Base-by-base conservation (phyloP, 2,329 filamentous ascomycete species). In the Coniochaeta prunicola region DNA sequence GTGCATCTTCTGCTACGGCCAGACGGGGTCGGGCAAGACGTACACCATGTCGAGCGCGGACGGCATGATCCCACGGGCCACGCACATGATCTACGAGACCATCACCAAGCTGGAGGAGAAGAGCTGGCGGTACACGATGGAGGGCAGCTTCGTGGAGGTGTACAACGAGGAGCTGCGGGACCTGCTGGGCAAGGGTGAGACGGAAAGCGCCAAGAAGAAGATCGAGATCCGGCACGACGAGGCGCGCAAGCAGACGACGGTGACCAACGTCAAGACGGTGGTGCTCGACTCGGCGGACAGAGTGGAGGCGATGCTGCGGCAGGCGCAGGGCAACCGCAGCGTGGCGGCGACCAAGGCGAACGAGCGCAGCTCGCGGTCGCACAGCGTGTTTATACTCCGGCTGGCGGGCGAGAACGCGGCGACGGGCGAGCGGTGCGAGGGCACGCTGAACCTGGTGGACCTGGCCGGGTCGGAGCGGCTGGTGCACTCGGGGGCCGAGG, bases 151-250 rank as follows among this genome's bases (percentile, higher is more conserved):
- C 68, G 86, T 97, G 15, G 94, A 99, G 70, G 94, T 99, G 6
- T 99, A 99, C 82, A 97, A 99, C 63, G 94, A 99, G 71, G 94
- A 96, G 62, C 81, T 99, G 63, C 92, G 97, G 70, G 94, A 99
- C 71, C 76, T 99, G 15, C 82, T 99, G 13, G 1, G 73, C 77
- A 3, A 84, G 88, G 0, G n/a, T n/a, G 86, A 88, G 58, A 81
- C 87, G 21, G 80, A 91, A n/a, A n/a, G n/a, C 56, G 85, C 87
- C 62, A 91, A 88, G 75, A 91, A 89, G 74, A 96, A 91, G 74
- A 88, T 93, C 56, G 91, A 96, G 67, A 93, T 97, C 59, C 85
- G 90, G 1, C 94, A 97, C 65, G 93, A 97, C 67, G 84, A 91
- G 45, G 76, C 80, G 36, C 90, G 87, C 65, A 91, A 90, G 74